A percentile compares a stretch with the other conserved stretches of the same genome.
These are phyloP conservation scores for Alternaria consortialis DNA, from an alignment of 2,329 filamentous ascomycete species.

Conservation along the genomic window DNA sequence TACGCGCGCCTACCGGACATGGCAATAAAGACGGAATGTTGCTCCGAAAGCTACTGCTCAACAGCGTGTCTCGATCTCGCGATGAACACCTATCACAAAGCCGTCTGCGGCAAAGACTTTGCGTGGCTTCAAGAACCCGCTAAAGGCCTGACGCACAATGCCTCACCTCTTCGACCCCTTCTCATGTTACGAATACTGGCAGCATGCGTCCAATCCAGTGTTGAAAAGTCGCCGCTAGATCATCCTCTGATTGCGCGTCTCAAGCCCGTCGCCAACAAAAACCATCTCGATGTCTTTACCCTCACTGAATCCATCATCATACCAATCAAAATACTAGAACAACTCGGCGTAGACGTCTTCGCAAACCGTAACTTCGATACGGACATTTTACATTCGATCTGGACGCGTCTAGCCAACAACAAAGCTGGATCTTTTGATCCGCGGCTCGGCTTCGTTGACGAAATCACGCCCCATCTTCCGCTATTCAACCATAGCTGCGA, in stretches of 20 bases:
- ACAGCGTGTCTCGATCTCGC: constrained; percentile 33
- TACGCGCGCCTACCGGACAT: constrained; percentile 27
- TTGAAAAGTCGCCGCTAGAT: constrained; percentile 31
- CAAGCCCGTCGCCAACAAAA: constrained; percentile 36
- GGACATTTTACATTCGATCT: constrained; percentile 43
- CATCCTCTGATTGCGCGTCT: constrained; percentile 40
- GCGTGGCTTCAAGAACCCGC: constrained; percentile 28
- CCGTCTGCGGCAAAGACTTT: constrained; percentile 42
- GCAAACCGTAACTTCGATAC: constrained; percentile 34
- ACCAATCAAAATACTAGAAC: constrained; percentile 39
- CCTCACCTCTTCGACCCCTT: constrained; percentile 34
- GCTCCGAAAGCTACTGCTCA: constrained; percentile 34
- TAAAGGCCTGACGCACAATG: constrained; percentile 24
- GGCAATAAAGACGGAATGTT: constrained; percentile 30
- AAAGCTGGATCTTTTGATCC: constrained; percentile 38
- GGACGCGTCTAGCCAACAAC: constrained; percentile 47
- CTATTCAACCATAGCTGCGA: constrained; percentile 49
- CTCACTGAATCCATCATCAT: constrained; percentile 37
- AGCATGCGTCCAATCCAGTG: constrained; percentile 30
- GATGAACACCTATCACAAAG: constrained; percentile 33
- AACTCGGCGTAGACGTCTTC: constrained; percentile 37
- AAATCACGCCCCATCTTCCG: constrained; percentile 38
- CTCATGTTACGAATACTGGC: constrained; percentile 42
- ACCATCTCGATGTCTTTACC: constrained; percentile 42
- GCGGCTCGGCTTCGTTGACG: constrained; percentile 36